Base-by-base conservation (phyloP, 2,329 filamentous ascomycete species). In the Cytospora leucostoma region DNA sequence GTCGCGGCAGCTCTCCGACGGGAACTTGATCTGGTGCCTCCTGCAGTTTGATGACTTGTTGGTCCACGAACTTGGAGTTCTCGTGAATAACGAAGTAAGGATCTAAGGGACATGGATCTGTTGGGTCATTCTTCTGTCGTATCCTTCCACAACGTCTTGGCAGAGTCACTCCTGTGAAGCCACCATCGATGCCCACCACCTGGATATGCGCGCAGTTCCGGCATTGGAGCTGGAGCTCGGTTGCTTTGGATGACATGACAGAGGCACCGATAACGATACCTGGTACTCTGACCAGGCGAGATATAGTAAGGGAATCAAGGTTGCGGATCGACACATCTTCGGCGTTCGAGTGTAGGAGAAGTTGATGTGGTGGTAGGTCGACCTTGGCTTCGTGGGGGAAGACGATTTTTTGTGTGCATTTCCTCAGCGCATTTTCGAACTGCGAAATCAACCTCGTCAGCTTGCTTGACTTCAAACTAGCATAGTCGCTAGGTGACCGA, bases 211-310 rank as follows among this genome's bases (percentile, higher is more conserved):
- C 84, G 77, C 95, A 99, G 71, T 88, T 93, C 67, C 93, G 87
- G 79, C 95, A 99, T 76, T 96, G 88, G 58, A 99, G 90, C 66
- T 91, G 85, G 32, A 99, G 82, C 33, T 88, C 82, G 7, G 93
- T 97, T 6, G 95, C 92, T 80, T 99, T 98, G 13, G 94, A 98
- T 2, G 93, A 97, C 75, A 98, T 89, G 19, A 96, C 96, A 1
- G 94, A 97, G 54, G 95, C 95, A 54, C 95, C 94, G 68, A 99
- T 99, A 65, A 99, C 92, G 68, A 99, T 99, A 57, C 95, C 96
- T 0, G 95, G 95, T 63, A 99, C 96, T 62, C 94, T 88, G 47
- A 99, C 94, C n/a, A 99, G 88, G 70, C 93, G 89, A 6, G 94
- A 93, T 69, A 99, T 96, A 67, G 92, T 94, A 67, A 91, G 89